Evolutionary conservation across 441 rosid genomes (phyloP), one percentile per base, ranked within the genome.

Genomic region (Brassica hybrid): DNA sequence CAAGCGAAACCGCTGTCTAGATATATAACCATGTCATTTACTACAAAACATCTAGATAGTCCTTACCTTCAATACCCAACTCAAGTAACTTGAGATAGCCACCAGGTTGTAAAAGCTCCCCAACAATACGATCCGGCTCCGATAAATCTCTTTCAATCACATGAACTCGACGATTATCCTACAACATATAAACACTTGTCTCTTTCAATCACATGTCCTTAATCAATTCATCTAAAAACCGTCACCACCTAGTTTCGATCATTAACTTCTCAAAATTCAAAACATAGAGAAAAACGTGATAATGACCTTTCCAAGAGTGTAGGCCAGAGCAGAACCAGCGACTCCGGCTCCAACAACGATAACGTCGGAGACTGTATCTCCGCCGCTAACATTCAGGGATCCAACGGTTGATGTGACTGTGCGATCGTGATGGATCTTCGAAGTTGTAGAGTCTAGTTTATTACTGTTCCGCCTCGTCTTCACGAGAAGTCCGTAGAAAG

Each of bases 101-200:
- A 1, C 97, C 95, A n/a, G 98, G 97, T 65, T 93, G 98, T 57
- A 93, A 87, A 19, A 93, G 76, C 75, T 93, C 98, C 7, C 98
- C 98, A 65, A 91, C 97, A 76, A 93, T 93, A 10, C 97, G 88
- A 78, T 88, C 91, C 21, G 97, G 98, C 85, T 93, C 97, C 0
- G 87, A 80, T 80, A 91, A 86, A 79, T 93, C 97, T 77, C 98
- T 85, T 82, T 93, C 97, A 76, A 91, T 88, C 67, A 93, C 91
- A 56, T 56, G 95, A 68, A 93, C 97, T 76, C 79, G 76, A 4
- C 94, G 91, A 0, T 95, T 91, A 58, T 93, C 98, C 97, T 93
- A 82, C 79, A 41, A 16, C 58, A 50, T 50, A 36, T 14, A 52
- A 1, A 48, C 16, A 52, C 58, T 7, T 52, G 0, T 7, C 60